A percentile compares a stretch with the other conserved stretches of the same genome.
Conservation (phyloP, 352 stramenopile species). For the Phytophthora brassicae region DNA sequence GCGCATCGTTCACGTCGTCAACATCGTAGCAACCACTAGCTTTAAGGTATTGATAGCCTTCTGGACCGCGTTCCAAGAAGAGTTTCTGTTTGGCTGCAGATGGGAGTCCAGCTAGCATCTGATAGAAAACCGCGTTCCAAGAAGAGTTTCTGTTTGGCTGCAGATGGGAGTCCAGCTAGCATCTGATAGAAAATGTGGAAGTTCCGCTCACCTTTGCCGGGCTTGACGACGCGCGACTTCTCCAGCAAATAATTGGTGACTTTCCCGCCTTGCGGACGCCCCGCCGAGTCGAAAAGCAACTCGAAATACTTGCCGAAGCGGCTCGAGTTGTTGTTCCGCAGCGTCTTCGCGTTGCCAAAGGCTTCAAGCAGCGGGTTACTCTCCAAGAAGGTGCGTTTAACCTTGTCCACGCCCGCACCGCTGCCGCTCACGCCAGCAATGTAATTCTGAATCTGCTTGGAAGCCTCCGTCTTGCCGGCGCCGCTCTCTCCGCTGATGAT, state of each 20-base stretch:
- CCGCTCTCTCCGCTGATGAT: conserved; percentile 89
- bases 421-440: conserved; percentile 82
- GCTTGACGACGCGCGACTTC: conserved; percentile 88
- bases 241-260: conserved; percentile 93
- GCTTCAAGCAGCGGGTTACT: conserved; percentile 95
- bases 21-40: conserved; percentile 88
- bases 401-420: conserved; percentile 80
- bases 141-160: conserved; percentile 66
- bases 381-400: conserved; percentile 91
- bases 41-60: conserved; percentile 89
- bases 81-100: conserved; percentile 67
- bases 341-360: conserved; percentile 96
- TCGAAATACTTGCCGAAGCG: conserved; percentile 97
- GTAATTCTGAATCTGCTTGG: conserved; percentile 92
- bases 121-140: conserved; percentile 89
- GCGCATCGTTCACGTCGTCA: conserved; percentile 90
- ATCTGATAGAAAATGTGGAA: conserved; percentile 97
- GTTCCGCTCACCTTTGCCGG: conserved; percentile 89
- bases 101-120: conserved; percentile 79
- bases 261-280: conserved; percentile 79
- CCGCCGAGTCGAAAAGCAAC: conserved; percentile 91
- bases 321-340: conserved; percentile 95
- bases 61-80: conserved; percentile 62
- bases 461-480: conserved; percentile 86
- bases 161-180: conserved; percentile 60